Evolutionary conservation across 148 eudicot genomes (phyloP), one percentile per base, ranked within the genome.

Genomic region (Arctostaphylos glauca): DNA sequence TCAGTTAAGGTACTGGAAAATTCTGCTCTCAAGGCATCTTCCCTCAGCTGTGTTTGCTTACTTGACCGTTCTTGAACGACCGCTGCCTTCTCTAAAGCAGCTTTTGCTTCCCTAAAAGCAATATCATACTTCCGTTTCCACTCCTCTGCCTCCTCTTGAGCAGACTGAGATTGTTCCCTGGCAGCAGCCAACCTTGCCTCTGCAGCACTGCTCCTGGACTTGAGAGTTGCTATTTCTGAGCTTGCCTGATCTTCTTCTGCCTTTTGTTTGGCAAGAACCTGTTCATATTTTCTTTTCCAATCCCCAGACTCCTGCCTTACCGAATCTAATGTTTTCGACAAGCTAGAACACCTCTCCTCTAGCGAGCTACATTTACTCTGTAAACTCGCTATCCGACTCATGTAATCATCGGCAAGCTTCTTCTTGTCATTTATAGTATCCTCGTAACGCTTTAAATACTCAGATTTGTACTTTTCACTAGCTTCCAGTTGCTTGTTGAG

Each of bases 121-220:
- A 93, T 83, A 76, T 91, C 96, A 76, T 89, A 94, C 80, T 93
- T 94, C 13, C 98, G 89, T 82, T 92, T 94, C 99, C 99, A 96
- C 85, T 96, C 98, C 66, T 87, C 91, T 0, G 98, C 97, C 89
- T 96, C 99, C 82, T 94, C 98, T 84, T 90, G 97, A 83, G 98
- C 92, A 84, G 99, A 95, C 70, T 90, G 87, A 77, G 95, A 89
- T 83, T 92, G 97, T 85, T 96, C 99, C 10, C 87, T 93, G 75
- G 99, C 96, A 85, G 99, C 98, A 80, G 94, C 97, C 70, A 94
- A 76, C 81, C 98, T 89, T 76, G 99, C 99, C 83, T 94, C 98
- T 25, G 99, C 97, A 62, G 99, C 97, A 86, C 92, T 88, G 49
- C 87, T 85, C 83, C 90, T 89, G 9, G 97, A 90, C 88, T 91